These are phyloP conservation scores for Xenosphaeropsis pyriputrescens DNA, from an alignment of 2,329 filamentous ascomycete species.

Conservation along the genomic window DNA sequence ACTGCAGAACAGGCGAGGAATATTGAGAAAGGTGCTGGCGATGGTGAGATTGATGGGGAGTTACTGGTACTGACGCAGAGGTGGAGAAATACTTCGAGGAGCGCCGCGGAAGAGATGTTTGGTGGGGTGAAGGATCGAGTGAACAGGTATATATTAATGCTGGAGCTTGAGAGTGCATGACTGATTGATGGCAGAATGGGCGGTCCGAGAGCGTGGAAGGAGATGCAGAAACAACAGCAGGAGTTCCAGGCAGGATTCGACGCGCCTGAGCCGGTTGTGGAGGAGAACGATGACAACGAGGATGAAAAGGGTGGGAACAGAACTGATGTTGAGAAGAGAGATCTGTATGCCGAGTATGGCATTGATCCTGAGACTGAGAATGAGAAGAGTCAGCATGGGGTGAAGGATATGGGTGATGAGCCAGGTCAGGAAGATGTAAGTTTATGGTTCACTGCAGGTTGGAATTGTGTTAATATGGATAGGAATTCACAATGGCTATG, in stretches of 20 bases:
- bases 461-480: slow-evolving; percentile 1
- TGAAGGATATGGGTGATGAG: slow-evolving; percentile 18
- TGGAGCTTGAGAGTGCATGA: neutral
- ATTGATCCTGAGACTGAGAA: slow-evolving; percentile 19
- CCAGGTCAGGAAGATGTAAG: slow-evolving; percentile 24
- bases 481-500: slow-evolving; percentile 56
- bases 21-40: slow-evolving; percentile 22
- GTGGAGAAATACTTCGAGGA: slow-evolving; percentile 45
- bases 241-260: slow-evolving; percentile 20
- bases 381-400: slow-evolving; percentile 17
- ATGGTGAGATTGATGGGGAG: slow-evolving; percentile 29
- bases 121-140: slow-evolving; percentile 41
- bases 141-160: slow-evolving; percentile 21
- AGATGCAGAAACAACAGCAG: slow-evolving; percentile 24
- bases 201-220: slow-evolving; percentile 40
- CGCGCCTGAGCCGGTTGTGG: slow-evolving; percentile 13
- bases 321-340: slow-evolving; percentile 16
- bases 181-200: slow-evolving; percentile 30
- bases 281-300: slow-evolving; percentile 15
- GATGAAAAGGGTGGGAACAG: slow-evolving; percentile 20
- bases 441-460: slow-evolving; percentile 15
- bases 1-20: slow-evolving; percentile 33
- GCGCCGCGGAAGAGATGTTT: slow-evolving; percentile 56
- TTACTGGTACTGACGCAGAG: slow-evolving; percentile 38
- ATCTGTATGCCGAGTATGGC: slow-evolving; percentile 17